Conservation (phyloP, 805 yeast genomes). For the Limtongia smithiae region DNA sequence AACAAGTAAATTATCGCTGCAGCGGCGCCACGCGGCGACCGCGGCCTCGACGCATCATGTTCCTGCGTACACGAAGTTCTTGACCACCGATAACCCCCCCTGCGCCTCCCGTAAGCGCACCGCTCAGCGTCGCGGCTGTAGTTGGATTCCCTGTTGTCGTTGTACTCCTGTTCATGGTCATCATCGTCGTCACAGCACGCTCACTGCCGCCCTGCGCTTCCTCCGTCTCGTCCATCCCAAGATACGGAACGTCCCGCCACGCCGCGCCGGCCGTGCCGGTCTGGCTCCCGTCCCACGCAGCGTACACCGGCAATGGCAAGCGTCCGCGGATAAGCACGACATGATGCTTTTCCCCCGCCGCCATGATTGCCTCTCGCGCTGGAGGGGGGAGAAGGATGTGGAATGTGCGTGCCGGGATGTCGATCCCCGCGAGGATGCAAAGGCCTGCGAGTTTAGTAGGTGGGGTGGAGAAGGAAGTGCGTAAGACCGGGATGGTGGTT, state of each 20-base stretch:
- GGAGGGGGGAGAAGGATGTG: slow-evolving; percentile 9
- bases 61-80: no score
- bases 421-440: slow-evolving; percentile 20
- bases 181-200: no score
- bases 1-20: no score
- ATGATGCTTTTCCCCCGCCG: background rate
- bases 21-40: no score
- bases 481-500: background rate
- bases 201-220: no score
- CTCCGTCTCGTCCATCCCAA: slow-evolving; percentile 8
- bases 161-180: no score
- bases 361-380: background rate
- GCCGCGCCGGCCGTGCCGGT: slow-evolving; percentile 9
- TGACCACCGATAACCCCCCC: no score
- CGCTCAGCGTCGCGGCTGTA: no score
- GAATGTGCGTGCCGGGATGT: slow-evolving; percentile 1
- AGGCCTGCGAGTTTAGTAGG: background rate
- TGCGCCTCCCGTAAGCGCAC: no score
- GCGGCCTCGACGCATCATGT: no score
- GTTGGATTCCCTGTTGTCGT: no score
- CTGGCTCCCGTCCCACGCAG: slow-evolving; percentile 15
- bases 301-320: slow-evolving; percentile 17
- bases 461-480: no score
- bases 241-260: slow-evolving; percentile 20
- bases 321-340: slow-evolving; percentile 19